Conservation (phyloP, 2,329 filamentous ascomycete genomes). For the Ambrosiella cleistominuta region DNA sequence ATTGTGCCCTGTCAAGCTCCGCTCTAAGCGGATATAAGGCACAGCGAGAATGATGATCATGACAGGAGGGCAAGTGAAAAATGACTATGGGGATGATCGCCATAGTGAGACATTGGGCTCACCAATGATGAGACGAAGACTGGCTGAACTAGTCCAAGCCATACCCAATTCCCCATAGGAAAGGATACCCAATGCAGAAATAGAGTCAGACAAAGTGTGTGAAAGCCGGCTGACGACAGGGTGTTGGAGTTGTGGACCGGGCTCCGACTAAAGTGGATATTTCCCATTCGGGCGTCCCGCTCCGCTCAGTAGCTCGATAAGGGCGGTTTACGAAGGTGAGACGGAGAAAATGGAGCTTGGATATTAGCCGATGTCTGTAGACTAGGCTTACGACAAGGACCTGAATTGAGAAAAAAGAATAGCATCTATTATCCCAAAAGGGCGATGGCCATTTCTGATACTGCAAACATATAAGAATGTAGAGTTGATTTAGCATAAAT, state of each 20-base stretch:
- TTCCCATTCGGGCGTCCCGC: conserved; percentile 2
- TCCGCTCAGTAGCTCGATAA: background rate
- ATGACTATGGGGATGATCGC: background rate
- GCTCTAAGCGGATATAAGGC: background rate
- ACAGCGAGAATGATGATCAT: background rate
- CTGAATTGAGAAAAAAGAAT: background rate
- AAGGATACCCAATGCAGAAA: background rate
- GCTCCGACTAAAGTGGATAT: background rate
- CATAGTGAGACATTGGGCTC: background rate
- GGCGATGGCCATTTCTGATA: no score
- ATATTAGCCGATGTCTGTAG: background rate
- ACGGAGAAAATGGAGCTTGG: background rate
- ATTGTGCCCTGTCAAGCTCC: background rate
- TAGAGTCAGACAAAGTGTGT: background rate
- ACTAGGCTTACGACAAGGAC: background rate
- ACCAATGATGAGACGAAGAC: background rate
- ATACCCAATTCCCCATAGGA: no score
- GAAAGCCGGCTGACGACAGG: background rate
- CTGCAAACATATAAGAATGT: background rate
- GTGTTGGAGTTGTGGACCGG: background rate
- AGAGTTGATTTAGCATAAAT: no score
- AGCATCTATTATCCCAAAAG: background rate
- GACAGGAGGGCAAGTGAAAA: background rate
- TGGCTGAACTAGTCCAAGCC: background rate
- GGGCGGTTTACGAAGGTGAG: background rate